phyloP scores from a whole-genome alignment of 345 rosid species.

The Heritiera fomes region DNA sequence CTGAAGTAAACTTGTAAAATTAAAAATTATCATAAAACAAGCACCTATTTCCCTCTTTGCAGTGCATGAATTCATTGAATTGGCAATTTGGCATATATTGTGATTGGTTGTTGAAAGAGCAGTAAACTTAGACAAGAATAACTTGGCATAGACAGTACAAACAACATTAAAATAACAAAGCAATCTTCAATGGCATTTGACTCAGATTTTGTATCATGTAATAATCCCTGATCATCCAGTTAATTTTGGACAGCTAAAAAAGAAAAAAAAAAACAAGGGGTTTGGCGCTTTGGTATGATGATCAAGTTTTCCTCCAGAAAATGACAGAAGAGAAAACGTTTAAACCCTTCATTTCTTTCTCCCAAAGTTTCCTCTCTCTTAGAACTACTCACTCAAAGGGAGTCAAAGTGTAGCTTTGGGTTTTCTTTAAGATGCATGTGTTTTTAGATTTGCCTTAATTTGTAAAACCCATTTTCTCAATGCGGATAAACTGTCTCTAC shows the following conservation, averaged over 20 bases:
- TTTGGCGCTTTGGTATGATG: constrained; percentile 22
- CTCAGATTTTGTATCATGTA: constrained; percentile 2
- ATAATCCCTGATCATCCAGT: not conserved
- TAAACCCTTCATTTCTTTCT: constrained; percentile 7
- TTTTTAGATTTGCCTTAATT: not conserved
- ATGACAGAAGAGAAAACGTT: constrained; percentile 13
- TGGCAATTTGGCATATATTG: not conserved
- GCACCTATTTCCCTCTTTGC: not conserved
- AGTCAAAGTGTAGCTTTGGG: constrained; percentile 22
- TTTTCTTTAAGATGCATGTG: not conserved
- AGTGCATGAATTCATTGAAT: not conserved
- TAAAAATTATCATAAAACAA: not conserved
- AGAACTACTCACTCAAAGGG: constrained; percentile 7
- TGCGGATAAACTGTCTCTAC: constrained; percentile 45
- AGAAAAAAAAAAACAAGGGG: constrained; percentile 5
- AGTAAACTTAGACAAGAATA: not conserved
- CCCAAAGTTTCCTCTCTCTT: constrained; percentile 18
- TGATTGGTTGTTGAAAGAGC: not conserved
- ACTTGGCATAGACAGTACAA: not conserved
- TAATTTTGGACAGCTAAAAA: not conserved
- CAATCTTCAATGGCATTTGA: constrained; percentile 13
- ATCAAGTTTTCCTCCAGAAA: constrained; percentile 20
- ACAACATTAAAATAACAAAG: not conserved
- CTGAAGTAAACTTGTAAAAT: no score
- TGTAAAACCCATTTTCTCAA: constrained; percentile 32